These are phyloP conservation scores for Xylaria castorea DNA, from an alignment of 495 filamentous ascomycete species.

Conservation along the genomic window DNA sequence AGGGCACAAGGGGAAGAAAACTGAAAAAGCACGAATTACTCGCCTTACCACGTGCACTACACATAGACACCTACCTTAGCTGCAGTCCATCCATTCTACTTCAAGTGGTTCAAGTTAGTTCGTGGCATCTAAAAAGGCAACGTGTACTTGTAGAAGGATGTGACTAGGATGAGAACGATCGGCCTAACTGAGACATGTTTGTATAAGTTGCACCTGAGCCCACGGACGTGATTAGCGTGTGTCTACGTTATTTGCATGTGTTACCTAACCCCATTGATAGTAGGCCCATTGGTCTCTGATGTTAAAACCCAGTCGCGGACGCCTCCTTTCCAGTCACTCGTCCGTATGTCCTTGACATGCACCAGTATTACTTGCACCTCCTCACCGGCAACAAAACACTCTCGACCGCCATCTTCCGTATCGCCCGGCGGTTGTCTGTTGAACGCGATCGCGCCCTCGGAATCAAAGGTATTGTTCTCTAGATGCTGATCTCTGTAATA, in stretches of 20 bases:
- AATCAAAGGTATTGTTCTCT: conserved; percentile 87
- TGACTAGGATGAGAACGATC: not conserved
- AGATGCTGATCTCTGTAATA: conserved; percentile 84
- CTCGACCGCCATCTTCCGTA: conserved; percentile 57
- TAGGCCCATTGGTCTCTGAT: conserved; percentile 41
- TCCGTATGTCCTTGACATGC: conserved; percentile 72
- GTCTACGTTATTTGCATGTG: not conserved
- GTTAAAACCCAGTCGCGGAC: conserved; percentile 75
- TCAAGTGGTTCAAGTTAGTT: not conserved
- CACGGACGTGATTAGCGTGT: not conserved
- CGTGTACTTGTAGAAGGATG: not conserved
- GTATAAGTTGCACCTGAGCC: not conserved
- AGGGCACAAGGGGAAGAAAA: not conserved
- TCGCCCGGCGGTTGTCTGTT: conserved; percentile 21
- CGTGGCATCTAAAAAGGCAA: not conserved
- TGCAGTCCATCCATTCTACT: not conserved
- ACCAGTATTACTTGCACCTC: conserved; percentile 79
- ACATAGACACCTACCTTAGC: not conserved
- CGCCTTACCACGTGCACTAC: not conserved
- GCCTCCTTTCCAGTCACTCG: conserved; percentile 82
- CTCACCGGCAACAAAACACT: conserved; percentile 70
- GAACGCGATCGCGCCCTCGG: conserved; percentile 52
- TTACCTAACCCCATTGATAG: conserved; percentile 44
- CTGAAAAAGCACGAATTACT: not conserved
- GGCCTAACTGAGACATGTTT: not conserved